Percentiles rank a stretch among this genome's conserved stretches.
phyloP scores from a whole-genome alignment of 2,329 filamentous ascomycete genomes.

The Aureobasidium sp. region DNA sequence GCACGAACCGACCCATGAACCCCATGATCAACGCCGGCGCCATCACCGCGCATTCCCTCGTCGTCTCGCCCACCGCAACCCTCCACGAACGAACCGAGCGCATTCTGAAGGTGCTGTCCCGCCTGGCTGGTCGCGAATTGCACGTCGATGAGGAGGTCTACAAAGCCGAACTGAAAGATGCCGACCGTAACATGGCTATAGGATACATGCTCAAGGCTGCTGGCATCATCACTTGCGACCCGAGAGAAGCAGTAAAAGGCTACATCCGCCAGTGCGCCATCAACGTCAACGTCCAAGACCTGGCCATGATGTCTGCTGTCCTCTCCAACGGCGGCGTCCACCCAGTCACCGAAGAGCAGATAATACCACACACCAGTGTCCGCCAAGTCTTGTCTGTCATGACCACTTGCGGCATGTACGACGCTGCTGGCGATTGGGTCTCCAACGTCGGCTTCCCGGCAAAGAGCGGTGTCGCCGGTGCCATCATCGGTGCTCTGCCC shows the following conservation, averaged over 20 bases:
- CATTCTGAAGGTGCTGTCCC: constrained; percentile 29
- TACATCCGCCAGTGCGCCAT: constrained; percentile 36
- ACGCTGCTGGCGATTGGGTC: constrained; percentile 34
- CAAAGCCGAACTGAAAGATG: constrained; percentile 30
- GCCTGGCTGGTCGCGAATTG: constrained; percentile 29
- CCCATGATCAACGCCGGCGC: constrained; percentile 21
- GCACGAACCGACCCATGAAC: constrained; percentile 19
- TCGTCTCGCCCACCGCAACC: constrained; percentile 22
- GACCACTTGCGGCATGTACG: constrained; percentile 37
- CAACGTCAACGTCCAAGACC: constrained; percentile 34
- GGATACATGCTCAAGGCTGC: constrained; percentile 36
- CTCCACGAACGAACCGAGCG: constrained; percentile 29
- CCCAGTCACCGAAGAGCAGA: constrained; percentile 25
- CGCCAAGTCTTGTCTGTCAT: constrained; percentile 35
- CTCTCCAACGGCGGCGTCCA: constrained; percentile 32
- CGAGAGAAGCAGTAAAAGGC: constrained; percentile 29
- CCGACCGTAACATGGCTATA: constrained; percentile 22
- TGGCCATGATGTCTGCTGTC: constrained; percentile 34
- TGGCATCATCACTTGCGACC: constrained; percentile 30
- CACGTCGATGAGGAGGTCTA: constrained; percentile 33
- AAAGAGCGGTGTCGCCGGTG: constrained; percentile 27
- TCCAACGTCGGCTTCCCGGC: constrained; percentile 32
- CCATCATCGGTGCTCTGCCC: constrained; percentile 18
- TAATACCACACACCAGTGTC: constrained; percentile 31
- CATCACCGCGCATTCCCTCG: constrained; percentile 20